Evolutionary conservation across 2,329 filamentous ascomycete species (phyloP), one percentile per base, ranked within the genome.

Genomic region (Chrysoporthe cubensis): DNA sequence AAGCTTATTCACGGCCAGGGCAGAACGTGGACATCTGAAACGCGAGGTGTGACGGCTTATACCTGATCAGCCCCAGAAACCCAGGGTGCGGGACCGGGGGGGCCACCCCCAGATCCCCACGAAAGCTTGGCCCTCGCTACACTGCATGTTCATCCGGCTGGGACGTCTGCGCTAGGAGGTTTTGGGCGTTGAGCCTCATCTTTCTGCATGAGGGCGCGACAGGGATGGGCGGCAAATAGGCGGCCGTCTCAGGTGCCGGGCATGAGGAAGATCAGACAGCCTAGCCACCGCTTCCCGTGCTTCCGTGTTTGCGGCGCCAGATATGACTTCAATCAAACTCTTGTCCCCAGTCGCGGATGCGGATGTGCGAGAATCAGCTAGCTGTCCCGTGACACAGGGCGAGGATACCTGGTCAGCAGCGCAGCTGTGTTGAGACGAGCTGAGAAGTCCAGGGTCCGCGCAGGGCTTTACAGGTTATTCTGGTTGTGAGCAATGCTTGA

Each of bases 231-330:
- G 21, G 50, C 14, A 37, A 37, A n/a, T 48, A 1, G 40, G 37
- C 21, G 21, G 50, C 14, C 21, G 18, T 37, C 44, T 43, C 61
- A 65, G 56, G 54, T 43, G 14, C 62, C 46, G 48, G 66, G 66
- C 66, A 4, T 54, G 40, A 26, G 46, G 57, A 50, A 62, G 57
- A 68, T 68, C 66, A 68, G 62, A 68, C 66, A 68, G 32, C 57
- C 62, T 62, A 65, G 61, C 59, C 44, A 52, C 57, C 57, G 56
- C 44, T 65, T 60, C 46, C 62, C 57, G 59, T 34, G 21, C 32
- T 68, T 68, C 66, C 66, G 66, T 68, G 66, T 68, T 68, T 65
- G 56, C 60, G 62, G 62, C 63, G 32, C 16, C 50, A 37, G 26
- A 7, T 7, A 40, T 34, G 32, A 6, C 32, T 48, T 21, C 60